Base-by-base conservation (phyloP, 441 rosid genomes). In the Daphne laureola region DNA sequence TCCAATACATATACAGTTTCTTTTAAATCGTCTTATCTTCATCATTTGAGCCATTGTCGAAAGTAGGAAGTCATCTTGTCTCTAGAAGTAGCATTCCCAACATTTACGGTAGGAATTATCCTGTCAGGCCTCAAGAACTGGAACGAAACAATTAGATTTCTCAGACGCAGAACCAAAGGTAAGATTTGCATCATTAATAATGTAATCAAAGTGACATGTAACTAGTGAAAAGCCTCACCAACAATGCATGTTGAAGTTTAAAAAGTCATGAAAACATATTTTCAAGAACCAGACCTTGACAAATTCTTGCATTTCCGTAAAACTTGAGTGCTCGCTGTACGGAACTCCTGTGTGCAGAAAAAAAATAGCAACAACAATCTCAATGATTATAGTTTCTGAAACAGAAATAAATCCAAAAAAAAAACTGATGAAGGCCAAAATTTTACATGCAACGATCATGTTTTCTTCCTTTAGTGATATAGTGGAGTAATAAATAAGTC, bases 271-370 rank as follows among this genome's bases (percentile, higher is more conserved):
- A 8, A 45, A 15, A 59, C 4, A 17, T 43, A 45, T 44, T 21
- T 46, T 67, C 31, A 1, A 42, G 51, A 64, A 46, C 35, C 54
- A 46, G 7, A 85, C 96, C 83, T 84, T 70, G 63, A 88, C 84
- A 81, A 88, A 88, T 65, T 82, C 87, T 65, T 55, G 71, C 62
- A 84, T 68, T 63, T 84, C 90, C 52, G 82, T 81, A 69, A 80
- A 88, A 72, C 96, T 85, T n/a, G 93, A 84, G 69, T 82, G 96
- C 75, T 88, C 93, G 53, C 90, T 88, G 59, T 78, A 88, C 26
- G 96, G 96, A 69, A 84, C 90, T 46, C 96, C 96, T 84, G 77
- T 31, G 56, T 21, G 25, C 25, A 21, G 1, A 2, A 21, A 21
- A 25, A 55, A 12, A 57, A 31, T 5, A 31, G 38, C 38, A 31